Base-by-base conservation (phyloP, 768 basidiomycete genomes). In the Exidia glandulosa region DNA sequence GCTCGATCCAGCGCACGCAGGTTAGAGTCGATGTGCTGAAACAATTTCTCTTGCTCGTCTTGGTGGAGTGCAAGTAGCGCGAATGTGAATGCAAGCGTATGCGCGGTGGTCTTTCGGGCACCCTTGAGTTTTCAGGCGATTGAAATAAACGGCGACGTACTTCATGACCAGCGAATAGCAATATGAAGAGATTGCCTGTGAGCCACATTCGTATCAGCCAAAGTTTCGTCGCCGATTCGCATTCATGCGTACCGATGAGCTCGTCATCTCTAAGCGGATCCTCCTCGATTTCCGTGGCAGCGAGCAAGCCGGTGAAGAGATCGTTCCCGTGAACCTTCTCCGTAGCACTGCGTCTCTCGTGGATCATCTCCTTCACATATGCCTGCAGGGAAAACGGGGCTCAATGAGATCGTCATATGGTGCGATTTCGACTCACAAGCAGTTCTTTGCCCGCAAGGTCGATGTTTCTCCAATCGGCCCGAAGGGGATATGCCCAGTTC, bases 151-250 rank as follows among this genome's bases (percentile, higher is more conserved):
- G 31, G 7, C 13, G 9, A 41, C 62, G 12, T 61, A 81, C 81
- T 72, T 83, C 83, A 60, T 84, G 81, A 9, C 84, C 83, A 27
- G 84, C 85, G 25, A 86, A 66, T n/a, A 85, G 60, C 60, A 75
- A 72, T 12, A 76, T 69, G 67, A 73, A 76, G 29, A 73, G 65
- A 59, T 76, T 75, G 12, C 71, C 72, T 71, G 58, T 4, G 1
- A 14, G 32, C 31, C 19, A 33, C 0, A 36, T 9, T 14, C 12
- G n/a, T 31, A 50, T 10, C 23, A 56, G 29, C 12, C 23, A 14
- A 14, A 41, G n/a, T 10, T 19, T 33, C 16, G 32, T 19, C 29
- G 10, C 13, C 13, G 29, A 9, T 56, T 27, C 31, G 32, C 19
- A 13, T 14, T 45, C 10, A 23, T 56, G 59, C 69, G 13, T 55